Conservation (phyloP, 176 grass and related monocot genomes). For the Paspalum notatum region DNA sequence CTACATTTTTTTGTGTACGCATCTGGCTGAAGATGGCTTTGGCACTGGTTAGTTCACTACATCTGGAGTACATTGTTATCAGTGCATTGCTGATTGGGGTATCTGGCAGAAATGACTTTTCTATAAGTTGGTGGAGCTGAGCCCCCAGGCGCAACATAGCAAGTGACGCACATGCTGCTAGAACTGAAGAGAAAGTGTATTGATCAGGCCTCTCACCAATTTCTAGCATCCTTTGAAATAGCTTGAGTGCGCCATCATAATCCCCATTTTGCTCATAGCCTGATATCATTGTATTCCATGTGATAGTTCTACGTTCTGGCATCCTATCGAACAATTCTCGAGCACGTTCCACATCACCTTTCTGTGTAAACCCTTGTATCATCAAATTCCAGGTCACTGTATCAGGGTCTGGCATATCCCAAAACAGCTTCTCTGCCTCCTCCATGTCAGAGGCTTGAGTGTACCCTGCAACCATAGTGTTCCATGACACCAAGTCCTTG, state of each 20-base stretch:
- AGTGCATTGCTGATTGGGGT: constrained; percentile 63
- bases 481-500: constrained; percentile 70
- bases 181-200: constrained; percentile 75
- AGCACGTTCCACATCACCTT: constrained; percentile 49
- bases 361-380: constrained; percentile 66
- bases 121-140: constrained; percentile 75
- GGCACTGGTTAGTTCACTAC: constrained; percentile 54
- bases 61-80: constrained; percentile 85
- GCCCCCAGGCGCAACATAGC: constrained; percentile 59
- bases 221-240: constrained; percentile 65
- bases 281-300: constrained; percentile 85
- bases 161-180: constrained; percentile 66
- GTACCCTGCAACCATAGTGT: constrained; percentile 71
- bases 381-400: constrained; percentile 72
- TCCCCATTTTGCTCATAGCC: constrained; percentile 71
- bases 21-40: constrained; percentile 64
- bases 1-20: constrained; percentile 50
- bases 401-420: constrained; percentile 58
- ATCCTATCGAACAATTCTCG: constrained; percentile 58
- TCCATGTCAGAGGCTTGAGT: constrained; percentile 47
- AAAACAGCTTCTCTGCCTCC: constrained; percentile 60
- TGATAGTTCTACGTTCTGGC: constrained; percentile 49
- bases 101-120: constrained; percentile 68
- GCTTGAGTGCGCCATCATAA: constrained; percentile 40
- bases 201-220: constrained; percentile 52